These are phyloP conservation scores for Mallotus nudiflorus DNA, from an alignment of 345 rosid genomes.

Conservation along the genomic window DNA sequence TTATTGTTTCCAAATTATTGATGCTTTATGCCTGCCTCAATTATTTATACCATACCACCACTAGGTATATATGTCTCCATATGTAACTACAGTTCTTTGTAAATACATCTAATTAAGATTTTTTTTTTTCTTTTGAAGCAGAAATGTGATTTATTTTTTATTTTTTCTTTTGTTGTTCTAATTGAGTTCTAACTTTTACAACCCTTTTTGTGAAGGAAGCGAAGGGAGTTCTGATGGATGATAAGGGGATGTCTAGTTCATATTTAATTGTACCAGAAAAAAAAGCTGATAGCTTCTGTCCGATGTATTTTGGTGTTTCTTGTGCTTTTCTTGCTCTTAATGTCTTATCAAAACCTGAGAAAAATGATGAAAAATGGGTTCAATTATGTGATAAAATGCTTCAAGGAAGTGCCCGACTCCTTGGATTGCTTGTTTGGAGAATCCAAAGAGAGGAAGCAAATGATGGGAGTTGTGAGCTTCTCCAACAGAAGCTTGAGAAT, in stretches of 20 bases:
- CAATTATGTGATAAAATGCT: slow-evolving; percentile 55
- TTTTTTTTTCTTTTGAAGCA: background rate
- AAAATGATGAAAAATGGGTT: slow-evolving; percentile 53
- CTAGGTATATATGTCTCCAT: background rate
- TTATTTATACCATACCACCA: slow-evolving; percentile 1
- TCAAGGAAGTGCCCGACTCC: slow-evolving; percentile 58
- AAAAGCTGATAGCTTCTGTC: slow-evolving; percentile 43
- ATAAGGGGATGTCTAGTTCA: slow-evolving; percentile 30
- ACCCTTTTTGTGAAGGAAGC: slow-evolving; percentile 24
- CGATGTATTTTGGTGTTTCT: slow-evolving; percentile 67
- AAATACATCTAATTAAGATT: background rate
- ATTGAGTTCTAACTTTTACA: slow-evolving; percentile 13
- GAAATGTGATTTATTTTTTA: background rate
- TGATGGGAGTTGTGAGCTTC: slow-evolving; percentile 38
- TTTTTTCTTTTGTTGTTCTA: background rate
- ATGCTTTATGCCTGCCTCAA: slow-evolving; percentile 28
- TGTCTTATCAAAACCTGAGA: slow-evolving; percentile 38
- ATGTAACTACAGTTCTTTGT: background rate
- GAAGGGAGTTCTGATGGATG: slow-evolving; percentile 42
- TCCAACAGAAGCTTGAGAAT: slow-evolving; percentile 46
- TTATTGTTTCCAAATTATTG: slow-evolving; percentile 30
- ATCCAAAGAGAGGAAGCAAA: slow-evolving; percentile 46
- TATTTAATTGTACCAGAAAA: slow-evolving; percentile 29
- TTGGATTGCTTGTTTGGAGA: slow-evolving; percentile 73
- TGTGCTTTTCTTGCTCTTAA: slow-evolving; percentile 60